Evolutionary conservation across 768 basidiomycete species (phyloP).

Genomic region (Melanogaster broomeanus): DNA sequence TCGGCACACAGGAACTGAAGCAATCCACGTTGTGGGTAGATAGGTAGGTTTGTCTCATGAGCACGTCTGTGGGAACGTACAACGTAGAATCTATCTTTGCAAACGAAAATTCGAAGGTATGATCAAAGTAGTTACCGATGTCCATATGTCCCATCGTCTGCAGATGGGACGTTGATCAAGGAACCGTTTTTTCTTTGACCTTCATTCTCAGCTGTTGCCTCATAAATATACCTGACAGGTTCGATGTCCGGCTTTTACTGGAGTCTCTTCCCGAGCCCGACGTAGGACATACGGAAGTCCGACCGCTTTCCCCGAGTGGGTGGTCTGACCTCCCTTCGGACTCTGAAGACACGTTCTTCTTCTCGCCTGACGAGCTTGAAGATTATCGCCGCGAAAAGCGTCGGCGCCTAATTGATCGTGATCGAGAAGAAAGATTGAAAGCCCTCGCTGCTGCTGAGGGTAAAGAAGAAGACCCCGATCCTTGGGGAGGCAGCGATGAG

Average conservation of each 20-base stretch:
- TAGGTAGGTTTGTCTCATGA: constrained; percentile 61
- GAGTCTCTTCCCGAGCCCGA: constrained; percentile 42
- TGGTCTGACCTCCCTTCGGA: constrained; percentile 90
- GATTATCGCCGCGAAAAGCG: constrained; percentile 72
- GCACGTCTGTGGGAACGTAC: constrained; percentile 5
- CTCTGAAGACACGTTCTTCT: constrained; percentile 82
- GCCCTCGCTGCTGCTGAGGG: constrained; percentile 51
- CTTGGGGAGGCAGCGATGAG: constrained; percentile 72
- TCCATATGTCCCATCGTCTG: background rate
- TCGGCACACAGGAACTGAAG: background rate
- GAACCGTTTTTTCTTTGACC: constrained; percentile 18
- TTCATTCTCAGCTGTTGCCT: constrained; percentile 15
- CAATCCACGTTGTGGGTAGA: constrained; percentile 64
- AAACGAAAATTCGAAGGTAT: constrained; percentile 7
- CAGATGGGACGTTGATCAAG: constrained; percentile 2
- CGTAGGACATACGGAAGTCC: background rate
- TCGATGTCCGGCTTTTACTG: constrained; percentile 77
- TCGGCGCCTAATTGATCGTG: constrained; percentile 55
- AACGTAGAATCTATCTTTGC: constrained; percentile 3
- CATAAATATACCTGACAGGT: constrained; percentile 47
- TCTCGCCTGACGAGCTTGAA: constrained; percentile 64
- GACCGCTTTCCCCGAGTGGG: constrained; percentile 52
- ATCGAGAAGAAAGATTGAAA: constrained; percentile 65
- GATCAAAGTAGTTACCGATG: constrained; percentile 6
- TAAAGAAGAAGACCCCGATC: constrained; percentile 41